Evolutionary conservation across 1,284 basidiomycete genomes (phyloP).

Genomic region (Puccinia polysora): DNA sequence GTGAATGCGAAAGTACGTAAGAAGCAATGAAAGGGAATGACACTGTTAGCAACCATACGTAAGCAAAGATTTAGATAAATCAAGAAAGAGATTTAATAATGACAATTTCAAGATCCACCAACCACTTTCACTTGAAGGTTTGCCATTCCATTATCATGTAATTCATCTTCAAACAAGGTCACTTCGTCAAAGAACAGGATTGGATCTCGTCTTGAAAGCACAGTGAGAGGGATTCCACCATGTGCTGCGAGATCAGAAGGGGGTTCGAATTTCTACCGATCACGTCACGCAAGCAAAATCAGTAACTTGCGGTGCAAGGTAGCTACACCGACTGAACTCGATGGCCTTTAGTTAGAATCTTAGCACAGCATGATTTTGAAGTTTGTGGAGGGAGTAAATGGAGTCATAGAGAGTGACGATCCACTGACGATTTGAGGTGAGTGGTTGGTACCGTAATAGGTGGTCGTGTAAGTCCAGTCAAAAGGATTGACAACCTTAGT

Average conservation of each 20-base stretch:
- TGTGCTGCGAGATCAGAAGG: conserved; percentile 44
- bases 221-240: conserved; percentile 66
- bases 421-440: conserved; percentile 16
- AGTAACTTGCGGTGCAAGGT: background rate
- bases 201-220: conserved; percentile 73
- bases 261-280: conserved; percentile 11
- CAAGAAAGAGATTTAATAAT: background rate
- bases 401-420: background rate
- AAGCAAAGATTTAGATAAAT: background rate
- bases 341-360: background rate
- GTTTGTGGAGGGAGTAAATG: background rate
- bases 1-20: too few species aligned
- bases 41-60: too few species aligned
- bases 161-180: conserved; percentile 83
- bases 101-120: conserved; percentile 54
- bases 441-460: conserved; percentile 66
- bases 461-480: conserved; percentile 97
- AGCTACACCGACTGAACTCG: background rate
- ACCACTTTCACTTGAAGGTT: conserved; percentile 76
- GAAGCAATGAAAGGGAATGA: background rate
- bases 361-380: background rate
- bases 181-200: conserved; percentile 92
- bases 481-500: conserved; percentile 66
- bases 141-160: conserved; percentile 88
- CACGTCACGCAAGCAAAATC: conserved; percentile 4